These are phyloP conservation scores for Stagonosporopsis chrysanthemi DNA, from an alignment of 2,329 filamentous ascomycete genomes.

Conservation along the genomic window DNA sequence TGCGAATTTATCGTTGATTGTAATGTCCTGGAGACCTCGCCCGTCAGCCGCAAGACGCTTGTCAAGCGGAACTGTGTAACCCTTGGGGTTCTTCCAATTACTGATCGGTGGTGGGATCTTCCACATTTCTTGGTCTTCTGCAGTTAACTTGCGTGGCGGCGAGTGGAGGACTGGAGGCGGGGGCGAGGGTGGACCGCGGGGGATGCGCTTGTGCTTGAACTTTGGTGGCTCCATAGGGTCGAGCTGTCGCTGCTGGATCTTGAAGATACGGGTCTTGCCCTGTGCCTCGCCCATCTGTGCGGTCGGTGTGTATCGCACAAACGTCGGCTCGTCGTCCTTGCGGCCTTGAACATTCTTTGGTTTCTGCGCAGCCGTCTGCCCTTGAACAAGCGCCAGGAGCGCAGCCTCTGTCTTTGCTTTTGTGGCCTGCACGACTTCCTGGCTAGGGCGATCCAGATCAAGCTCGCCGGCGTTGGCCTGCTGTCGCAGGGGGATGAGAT, in stretches of 20 bases:
- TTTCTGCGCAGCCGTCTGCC: constrained; percentile 89
- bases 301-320: constrained; percentile 92
- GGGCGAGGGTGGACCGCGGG: constrained; percentile 87
- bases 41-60: constrained; percentile 95
- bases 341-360: constrained; percentile 91
- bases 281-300: constrained; percentile 92
- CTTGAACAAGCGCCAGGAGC: constrained; percentile 79
- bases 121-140: constrained; percentile 97
- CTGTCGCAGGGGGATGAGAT: constrained; percentile 91
- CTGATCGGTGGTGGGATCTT: constrained; percentile 88
- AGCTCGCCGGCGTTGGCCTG: constrained; percentile 92
- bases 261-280: constrained; percentile 95
- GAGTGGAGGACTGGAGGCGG: constrained; percentile 95
- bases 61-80: constrained; percentile 94
- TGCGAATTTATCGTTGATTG: constrained; percentile 98
- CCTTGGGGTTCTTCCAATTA: constrained; percentile 99
- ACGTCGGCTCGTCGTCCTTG: constrained; percentile 84
- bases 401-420: constrained; percentile 90
- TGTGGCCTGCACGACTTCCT: constrained; percentile 83
- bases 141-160: constrained; percentile 91
- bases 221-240: constrained; percentile 98
- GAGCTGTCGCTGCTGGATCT: constrained; percentile 92
- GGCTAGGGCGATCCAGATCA: constrained; percentile 81
- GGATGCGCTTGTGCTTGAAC: constrained; percentile 99
- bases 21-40: constrained; percentile 86